Conservation (phyloP, 108 stramenopile genomes). For the Aurantiochytrium sp. region DNA sequence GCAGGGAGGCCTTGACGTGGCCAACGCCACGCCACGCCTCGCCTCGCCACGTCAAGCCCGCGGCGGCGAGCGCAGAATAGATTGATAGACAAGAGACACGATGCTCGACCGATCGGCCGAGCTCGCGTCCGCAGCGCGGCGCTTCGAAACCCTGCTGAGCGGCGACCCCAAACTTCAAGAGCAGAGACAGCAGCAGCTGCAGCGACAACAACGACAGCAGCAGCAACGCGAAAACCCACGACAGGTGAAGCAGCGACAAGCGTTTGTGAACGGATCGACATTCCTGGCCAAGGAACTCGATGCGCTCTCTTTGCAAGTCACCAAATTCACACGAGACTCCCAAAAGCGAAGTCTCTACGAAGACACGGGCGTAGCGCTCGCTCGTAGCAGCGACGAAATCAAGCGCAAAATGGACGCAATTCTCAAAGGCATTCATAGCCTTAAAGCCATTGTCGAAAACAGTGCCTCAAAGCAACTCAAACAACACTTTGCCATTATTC, state of each 20-base stretch:
- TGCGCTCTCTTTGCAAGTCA: not conserved
- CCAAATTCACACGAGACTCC: not conserved
- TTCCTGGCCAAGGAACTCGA: not conserved
- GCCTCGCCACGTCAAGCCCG: too few relatives aligned
- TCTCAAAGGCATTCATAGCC: not conserved
- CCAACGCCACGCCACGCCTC: too few relatives aligned
- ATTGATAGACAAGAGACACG: too few relatives aligned
- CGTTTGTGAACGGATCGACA: not conserved
- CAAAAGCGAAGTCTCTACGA: not conserved
- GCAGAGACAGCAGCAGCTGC: not conserved
- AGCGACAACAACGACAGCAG: not conserved
- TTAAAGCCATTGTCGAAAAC: not conserved
- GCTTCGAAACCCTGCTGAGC: not conserved
- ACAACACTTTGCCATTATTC: not conserved
- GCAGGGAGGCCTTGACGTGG: too few relatives aligned
- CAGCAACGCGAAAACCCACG: not conserved
- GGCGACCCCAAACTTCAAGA: not conserved
- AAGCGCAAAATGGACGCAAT: not conserved
- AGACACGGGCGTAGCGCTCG: not conserved
- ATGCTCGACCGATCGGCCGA: not conserved
- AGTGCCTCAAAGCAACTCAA: not conserved
- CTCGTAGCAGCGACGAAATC: not conserved
- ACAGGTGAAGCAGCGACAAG: not conserved
- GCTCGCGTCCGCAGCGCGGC: not conserved
- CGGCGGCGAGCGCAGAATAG: too few relatives aligned